These are phyloP conservation scores for Chaetomium cochliodes DNA, from an alignment of 495 filamentous ascomycete species.

Conservation along the genomic window DNA sequence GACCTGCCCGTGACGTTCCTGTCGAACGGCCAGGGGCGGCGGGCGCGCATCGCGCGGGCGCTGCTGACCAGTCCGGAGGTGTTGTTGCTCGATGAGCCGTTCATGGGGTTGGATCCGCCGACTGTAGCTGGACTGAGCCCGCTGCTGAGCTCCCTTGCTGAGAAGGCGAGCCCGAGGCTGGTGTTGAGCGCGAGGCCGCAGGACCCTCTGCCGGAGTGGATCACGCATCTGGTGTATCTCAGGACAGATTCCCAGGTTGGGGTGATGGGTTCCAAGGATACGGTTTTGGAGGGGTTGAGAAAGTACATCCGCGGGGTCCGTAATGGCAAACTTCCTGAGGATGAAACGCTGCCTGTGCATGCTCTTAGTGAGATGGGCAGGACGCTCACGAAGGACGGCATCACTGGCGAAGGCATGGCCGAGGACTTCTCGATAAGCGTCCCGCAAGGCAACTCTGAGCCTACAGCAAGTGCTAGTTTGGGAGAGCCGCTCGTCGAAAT, in stretches of 20 bases:
- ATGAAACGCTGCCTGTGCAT: conserved; percentile 43
- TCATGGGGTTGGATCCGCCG: conserved; percentile 92
- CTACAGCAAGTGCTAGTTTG: not conserved
- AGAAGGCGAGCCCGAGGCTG: conserved; percentile 63
- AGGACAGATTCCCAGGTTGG: conserved; percentile 59
- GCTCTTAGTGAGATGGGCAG: conserved; percentile 53
- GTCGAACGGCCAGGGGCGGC: conserved; percentile 87
- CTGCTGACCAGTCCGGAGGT: conserved; percentile 75
- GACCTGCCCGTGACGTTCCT: conserved; percentile 80
- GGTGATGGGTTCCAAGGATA: conserved; percentile 54
- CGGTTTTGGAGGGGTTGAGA: conserved; percentile 51
- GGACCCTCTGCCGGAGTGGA: conserved; percentile 84
- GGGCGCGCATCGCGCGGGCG: conserved; percentile 84
- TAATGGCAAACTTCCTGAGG: conserved; percentile 36
- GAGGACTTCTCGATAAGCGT: conserved; percentile 22
- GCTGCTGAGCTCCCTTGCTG: conserved; percentile 64
- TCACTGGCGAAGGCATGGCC: conserved; percentile 38
- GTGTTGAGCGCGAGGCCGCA: conserved; percentile 78
- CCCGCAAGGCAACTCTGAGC: not conserved
- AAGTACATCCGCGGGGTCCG: conserved; percentile 43
- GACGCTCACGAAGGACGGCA: conserved; percentile 46
- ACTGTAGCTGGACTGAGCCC: conserved; percentile 66
- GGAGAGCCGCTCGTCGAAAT: conserved; percentile 78
- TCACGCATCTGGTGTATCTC: conserved; percentile 74
- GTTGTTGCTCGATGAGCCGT: conserved; percentile 87